phyloP scores from a whole-genome alignment of 345 rosid species.

The Microcos paniculata region DNA sequence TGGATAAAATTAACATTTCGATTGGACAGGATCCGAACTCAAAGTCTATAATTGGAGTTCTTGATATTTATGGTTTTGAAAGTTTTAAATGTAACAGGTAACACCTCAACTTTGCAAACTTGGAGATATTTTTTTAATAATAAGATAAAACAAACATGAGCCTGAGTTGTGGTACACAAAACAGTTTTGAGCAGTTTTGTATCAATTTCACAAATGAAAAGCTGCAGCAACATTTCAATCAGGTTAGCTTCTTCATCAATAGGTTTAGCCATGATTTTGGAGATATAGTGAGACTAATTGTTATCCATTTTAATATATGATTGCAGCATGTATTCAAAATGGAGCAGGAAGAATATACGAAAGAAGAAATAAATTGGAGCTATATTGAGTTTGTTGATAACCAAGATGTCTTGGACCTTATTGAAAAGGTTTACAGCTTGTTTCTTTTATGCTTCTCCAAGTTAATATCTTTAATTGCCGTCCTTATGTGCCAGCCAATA shows the following conservation, averaged over 20 bases:
- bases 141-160: background rate
- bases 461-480: background rate
- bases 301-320: slow-evolving; percentile 17
- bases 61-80: slow-evolving; percentile 79
- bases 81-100: slow-evolving; percentile 77
- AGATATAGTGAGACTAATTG: background rate
- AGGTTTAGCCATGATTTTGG: slow-evolving; percentile 1
- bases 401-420: slow-evolving; percentile 74
- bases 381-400: slow-evolving; percentile 77
- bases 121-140: background rate
- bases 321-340: slow-evolving; percentile 76
- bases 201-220: slow-evolving; percentile 81
- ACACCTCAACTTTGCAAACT: background rate
- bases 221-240: slow-evolving; percentile 79
- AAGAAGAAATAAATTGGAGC: slow-evolving; percentile 78
- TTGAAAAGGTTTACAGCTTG: slow-evolving; percentile 50
- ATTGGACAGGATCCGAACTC: slow-evolving; percentile 76
- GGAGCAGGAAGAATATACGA: slow-evolving; percentile 76
- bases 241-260: slow-evolving; percentile 36
- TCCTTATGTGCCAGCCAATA: background rate
- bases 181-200: slow-evolving; percentile 78
- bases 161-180: background rate
- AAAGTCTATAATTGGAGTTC: slow-evolving; percentile 66
- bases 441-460: background rate
- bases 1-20: slow-evolving; percentile 68